Evolutionary conservation across 2,329 filamentous ascomycete species (phyloP).

Genomic region (Talaromyces sp.): DNA sequence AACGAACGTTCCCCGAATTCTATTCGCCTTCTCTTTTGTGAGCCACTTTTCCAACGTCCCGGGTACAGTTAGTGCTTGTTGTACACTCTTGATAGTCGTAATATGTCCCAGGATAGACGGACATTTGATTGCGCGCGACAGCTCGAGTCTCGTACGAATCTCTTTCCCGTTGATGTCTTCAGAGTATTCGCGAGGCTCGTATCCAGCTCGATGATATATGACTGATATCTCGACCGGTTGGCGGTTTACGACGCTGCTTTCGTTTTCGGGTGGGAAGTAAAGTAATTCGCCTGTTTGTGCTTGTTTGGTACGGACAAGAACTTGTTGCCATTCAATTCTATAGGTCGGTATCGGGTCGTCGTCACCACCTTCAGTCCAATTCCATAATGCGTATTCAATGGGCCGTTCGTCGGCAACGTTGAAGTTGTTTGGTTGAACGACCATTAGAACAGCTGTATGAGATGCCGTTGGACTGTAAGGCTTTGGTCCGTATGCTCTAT

Average conservation of each 20-base stretch:
- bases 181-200: constrained; percentile 41
- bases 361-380: constrained; percentile 23
- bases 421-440: constrained; percentile 45
- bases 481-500: constrained; percentile 30
- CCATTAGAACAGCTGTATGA: constrained; percentile 39
- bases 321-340: constrained; percentile 35
- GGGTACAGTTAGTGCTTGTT: constrained; percentile 37
- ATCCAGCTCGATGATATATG: constrained; percentile 44
- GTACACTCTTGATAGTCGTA: constrained; percentile 44
- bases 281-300: constrained; percentile 32
- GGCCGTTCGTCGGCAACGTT: constrained; percentile 46
- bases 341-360: constrained; percentile 32
- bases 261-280: constrained; percentile 30
- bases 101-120: constrained; percentile 43
- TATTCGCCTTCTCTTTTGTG: constrained; percentile 24
- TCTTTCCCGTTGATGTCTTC: constrained; percentile 20
- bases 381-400: constrained; percentile 43
- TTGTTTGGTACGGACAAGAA: constrained; percentile 31
- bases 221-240: constrained; percentile 39
- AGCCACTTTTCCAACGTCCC: constrained; percentile 36
- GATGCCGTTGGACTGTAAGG: constrained; percentile 19
- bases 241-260: not conserved
- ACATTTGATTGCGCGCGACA: constrained; percentile 44
- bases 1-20: constrained; percentile 36
- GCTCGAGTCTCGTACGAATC: constrained; percentile 35